Base-by-base conservation (phyloP, 2,329 filamentous ascomycete species). In the Scleromitrula shiraiana region DNA sequence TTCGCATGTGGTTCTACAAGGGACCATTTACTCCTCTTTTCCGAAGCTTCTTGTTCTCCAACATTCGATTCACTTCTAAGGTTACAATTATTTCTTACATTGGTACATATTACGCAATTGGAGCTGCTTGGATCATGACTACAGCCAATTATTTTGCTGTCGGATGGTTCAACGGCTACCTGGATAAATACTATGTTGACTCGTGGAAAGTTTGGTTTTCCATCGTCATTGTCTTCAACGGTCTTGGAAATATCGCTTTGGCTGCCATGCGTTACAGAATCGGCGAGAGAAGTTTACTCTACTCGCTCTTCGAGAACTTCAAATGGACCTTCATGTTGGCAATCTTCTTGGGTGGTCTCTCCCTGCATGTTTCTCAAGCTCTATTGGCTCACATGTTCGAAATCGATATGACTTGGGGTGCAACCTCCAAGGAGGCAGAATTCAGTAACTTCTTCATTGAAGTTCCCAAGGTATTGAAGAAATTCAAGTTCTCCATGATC, bases 401-500 rank as follows among this genome's bases (percentile, higher is more conserved):
- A 68, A 80, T 91, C 62, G 77, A 93, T 67, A 91, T 93, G 83
- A 79, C 78, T 3, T 93, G 88, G 88, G 87, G 87, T 42, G 81
- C 87, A 1, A 94, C 88, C 0, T 77, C 82, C 33, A 94, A 94
- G 68, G 88, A 95, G 69, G 78, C 79, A 41, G 83, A 88, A 59
- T 82, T 84, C 61, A 83, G 84, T 22, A 85, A 88, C 66, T 94
- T 94, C 68, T 91, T 90, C 68, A 84, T 87, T 51, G 88, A 93
- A 63, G 78, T 90, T 15, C 83, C 84, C 27, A 85, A 84, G 63
- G 85, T 94, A 33, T 64, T 91, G 58, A 83, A 82, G 67, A 82
- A 79, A 62, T 88, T 88, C 67, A 78, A 83, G 65, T 72, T 66
- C 58, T 62, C 60, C 56, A 51, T 65, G 68, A 50, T 62, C 55